Evolutionary conservation across 805 yeast species (phyloP).

Genomic region (Komagataella pastoris): DNA sequence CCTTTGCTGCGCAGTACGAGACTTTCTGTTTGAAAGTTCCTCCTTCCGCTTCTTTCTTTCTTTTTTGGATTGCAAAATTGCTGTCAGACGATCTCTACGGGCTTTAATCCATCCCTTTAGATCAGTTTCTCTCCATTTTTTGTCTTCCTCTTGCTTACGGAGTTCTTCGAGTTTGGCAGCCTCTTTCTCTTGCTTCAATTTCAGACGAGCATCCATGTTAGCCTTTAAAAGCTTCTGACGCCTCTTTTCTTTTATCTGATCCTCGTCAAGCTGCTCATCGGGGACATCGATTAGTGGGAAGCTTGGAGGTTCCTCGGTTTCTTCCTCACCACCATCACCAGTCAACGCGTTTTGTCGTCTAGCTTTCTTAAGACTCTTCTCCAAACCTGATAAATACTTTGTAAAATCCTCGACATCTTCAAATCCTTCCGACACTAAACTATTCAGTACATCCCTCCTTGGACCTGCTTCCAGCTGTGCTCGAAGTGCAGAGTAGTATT

Average conservation of each 20-base stretch:
- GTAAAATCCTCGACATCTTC: constrained; percentile 61
- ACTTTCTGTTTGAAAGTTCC: constrained; percentile 78
- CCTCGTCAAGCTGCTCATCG: constrained; percentile 71
- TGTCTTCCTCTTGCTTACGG: constrained; percentile 52
- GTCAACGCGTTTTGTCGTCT: constrained; percentile 23
- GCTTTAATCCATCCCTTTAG: constrained; percentile 68
- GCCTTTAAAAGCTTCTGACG: constrained; percentile 75
- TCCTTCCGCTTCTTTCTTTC: constrained; percentile 59
- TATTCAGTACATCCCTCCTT: constrained; percentile 38
- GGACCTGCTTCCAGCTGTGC: constrained; percentile 35
- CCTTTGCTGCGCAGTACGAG: constrained; percentile 81
- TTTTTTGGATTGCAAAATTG: constrained; percentile 44
- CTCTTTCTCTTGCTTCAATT: constrained; percentile 69
- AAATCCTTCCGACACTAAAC: constrained; percentile 62
- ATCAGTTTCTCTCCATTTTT: constrained; percentile 65
- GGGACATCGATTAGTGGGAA: constrained; percentile 73
- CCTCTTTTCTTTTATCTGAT: constrained; percentile 75
- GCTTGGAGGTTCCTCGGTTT: constrained; percentile 33
- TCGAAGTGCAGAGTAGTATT: constrained; percentile 50
- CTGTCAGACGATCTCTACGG: constrained; percentile 48
- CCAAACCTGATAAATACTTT: constrained; percentile 50
- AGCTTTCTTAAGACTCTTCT: constrained; percentile 56
- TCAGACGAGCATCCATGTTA: constrained; percentile 75
- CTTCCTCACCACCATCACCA: constrained; percentile 43
- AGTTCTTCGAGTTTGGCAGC: constrained; percentile 46